A percentile compares a stretch with the other conserved stretches of the same genome.
Evolutionary conservation across 2,329 filamentous ascomycete species (phyloP).

Genomic region (Fusarium tupiense): DNA sequence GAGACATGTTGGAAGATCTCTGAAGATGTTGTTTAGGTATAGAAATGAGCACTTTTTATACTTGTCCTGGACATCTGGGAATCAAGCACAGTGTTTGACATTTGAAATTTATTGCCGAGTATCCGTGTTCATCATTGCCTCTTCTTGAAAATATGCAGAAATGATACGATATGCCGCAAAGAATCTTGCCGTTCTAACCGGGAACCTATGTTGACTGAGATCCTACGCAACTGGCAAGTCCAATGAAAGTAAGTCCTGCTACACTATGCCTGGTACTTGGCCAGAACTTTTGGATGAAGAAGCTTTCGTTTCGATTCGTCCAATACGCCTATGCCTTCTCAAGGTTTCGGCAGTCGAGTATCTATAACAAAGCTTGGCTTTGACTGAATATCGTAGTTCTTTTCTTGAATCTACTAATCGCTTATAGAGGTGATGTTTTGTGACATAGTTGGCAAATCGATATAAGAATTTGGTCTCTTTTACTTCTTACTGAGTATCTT

Average conservation of each 20-base stretch:
- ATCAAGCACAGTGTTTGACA: not conserved
- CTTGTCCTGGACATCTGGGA: too few relatives aligned
- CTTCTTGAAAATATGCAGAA: not conserved
- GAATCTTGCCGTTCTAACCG: not conserved
- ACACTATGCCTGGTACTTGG: not conserved
- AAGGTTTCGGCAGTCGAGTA: not conserved
- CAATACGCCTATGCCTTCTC: not conserved
- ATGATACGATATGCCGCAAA: not conserved
- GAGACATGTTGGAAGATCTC: not conserved
- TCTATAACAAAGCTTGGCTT: not conserved
- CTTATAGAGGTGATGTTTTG: too few relatives aligned
- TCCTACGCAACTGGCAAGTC: not conserved
- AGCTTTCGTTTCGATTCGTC: not conserved
- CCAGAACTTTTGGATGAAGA: not conserved
- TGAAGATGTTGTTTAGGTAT: not conserved
- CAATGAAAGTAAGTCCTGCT: not conserved
- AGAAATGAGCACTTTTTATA: not conserved
- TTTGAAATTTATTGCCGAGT: not conserved
- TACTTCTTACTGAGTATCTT: not conserved
- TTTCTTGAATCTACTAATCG: not conserved
- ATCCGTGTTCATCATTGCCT: not conserved
- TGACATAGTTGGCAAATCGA: not conserved
- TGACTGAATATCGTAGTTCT: too few relatives aligned
- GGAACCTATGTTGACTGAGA: not conserved
- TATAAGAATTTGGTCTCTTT: not conserved